Evolutionary conservation across 1,284 basidiomycete species (phyloP), one percentile per base, ranked within the genome.

Genomic region (Volvariella volvacea): DNA sequence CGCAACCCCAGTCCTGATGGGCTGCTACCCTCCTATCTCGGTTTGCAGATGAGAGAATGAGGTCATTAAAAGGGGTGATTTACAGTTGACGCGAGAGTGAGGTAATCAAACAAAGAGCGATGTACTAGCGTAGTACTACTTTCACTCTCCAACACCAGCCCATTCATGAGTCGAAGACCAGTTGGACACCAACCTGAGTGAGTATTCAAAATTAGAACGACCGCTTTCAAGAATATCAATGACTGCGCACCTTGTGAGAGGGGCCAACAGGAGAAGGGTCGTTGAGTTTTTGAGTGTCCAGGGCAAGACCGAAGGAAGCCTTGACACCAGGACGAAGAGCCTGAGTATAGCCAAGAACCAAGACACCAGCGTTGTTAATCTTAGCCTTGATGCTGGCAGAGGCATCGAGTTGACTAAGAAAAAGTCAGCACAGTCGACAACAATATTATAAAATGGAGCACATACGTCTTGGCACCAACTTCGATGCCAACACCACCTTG

Each of bases 371-470:
- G 74, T 95, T 95, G 84, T 96, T 97, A 74, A 99, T 95, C 83
- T 99, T 99, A 59, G 92, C 91, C 81, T 99, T 96, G 74, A 96
- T 77, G 62, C 92, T 96, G 17, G 92, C 87, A 56, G 92, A 84
- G 45, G 78, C 70, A 73, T 96, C 92, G 53, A 95, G 83, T 73
- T 86, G 87, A 45, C 82, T 86, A 49, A 43, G 15, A 42, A 32
- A 9, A 15, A 20, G 8, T 40, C 7, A 40, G 39, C 39, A 33
- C 6, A 20, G 8, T 7, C 34, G 4, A 8, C 34, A n/a, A n/a
- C 8, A n/a, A 15, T 36, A 6, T 28, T 28, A 12, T 28, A 6
- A 20, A n/a, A n/a, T 6, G n/a, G 6, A n/a, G 14, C 15, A 76
- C 86, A 65, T 57, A 89, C 85, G 88, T 83, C 80, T 98, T 98